These are phyloP conservation scores for Incumbomyces lentus DNA, from an alignment of 2,329 filamentous ascomycete genomes.

Conservation along the genomic window DNA sequence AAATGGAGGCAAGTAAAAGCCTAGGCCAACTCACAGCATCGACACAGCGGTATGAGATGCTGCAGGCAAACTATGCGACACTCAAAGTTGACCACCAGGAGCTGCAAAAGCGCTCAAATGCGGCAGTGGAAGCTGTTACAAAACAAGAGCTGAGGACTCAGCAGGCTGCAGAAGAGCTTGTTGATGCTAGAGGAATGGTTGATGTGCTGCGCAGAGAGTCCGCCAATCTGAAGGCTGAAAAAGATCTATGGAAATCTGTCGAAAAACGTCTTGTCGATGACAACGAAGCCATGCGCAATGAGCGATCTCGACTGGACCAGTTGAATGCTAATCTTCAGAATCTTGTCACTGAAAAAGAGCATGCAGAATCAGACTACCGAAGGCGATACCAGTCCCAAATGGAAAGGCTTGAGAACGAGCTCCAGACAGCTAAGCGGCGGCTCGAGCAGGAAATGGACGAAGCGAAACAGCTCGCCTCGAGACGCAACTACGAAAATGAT, in stretches of 20 bases:
- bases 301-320: slow-evolving; percentile 72
- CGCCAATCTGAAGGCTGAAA: slow-evolving; percentile 88
- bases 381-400: slow-evolving; percentile 69
- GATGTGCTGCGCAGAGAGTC: slow-evolving; percentile 87
- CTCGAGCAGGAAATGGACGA: slow-evolving; percentile 75
- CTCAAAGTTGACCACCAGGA: slow-evolving; percentile 77
- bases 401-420: slow-evolving; percentile 68
- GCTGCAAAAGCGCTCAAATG: slow-evolving; percentile 70
- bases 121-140: slow-evolving; percentile 69
- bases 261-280: slow-evolving; percentile 81
- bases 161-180: slow-evolving; percentile 83
- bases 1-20: slow-evolving; percentile 69
- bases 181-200: slow-evolving; percentile 69
- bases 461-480: slow-evolving; percentile 66
- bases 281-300: slow-evolving; percentile 72
- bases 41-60: slow-evolving; percentile 74
- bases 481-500: slow-evolving; percentile 82
- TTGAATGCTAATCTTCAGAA: slow-evolving; percentile 77
- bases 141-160: slow-evolving; percentile 85
- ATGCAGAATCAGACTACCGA: slow-evolving; percentile 69
- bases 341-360: slow-evolving; percentile 82
- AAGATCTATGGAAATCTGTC: slow-evolving; percentile 87
- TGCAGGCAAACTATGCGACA: slow-evolving; percentile 77
- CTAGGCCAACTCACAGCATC: slow-evolving; percentile 74
- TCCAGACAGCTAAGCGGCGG: slow-evolving; percentile 70